Base-by-base conservation (phyloP, 78 protist genomes). In the Bodo saltans region DNA sequence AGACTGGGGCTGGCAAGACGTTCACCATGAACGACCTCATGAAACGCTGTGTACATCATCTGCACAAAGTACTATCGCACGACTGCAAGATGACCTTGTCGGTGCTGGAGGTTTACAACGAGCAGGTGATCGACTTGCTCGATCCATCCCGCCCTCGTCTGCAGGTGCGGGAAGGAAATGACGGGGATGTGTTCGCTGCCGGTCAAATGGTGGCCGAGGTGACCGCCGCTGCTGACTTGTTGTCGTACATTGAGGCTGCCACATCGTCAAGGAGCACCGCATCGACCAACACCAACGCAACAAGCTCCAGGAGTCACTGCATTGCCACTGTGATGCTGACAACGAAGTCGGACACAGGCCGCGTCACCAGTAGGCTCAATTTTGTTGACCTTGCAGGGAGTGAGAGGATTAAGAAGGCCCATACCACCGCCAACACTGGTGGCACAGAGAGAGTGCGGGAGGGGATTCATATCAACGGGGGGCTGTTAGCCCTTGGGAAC, bases 341-440 rank as follows among this genome's bases (percentile, higher is more conserved):
- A 26, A 4, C 30, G 30, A 3, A 4, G 30, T 3, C 37, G 30
- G 26, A 25, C 34, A 72, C n/a, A 23, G 75, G 75, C 39, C 75
- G 75, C 53, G 60, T 74, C 35, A 29, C 79, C 47, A 32, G 69
- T 26, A 4, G 25, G 33, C 30, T 85, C 33, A 8, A 92, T 53
- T 88, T 95, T 41, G 97, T 91, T 27, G 97, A 95, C 87, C 87
- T 95, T 37, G 98, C 96, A 34, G 96, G 98, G 29, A 88, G 92
- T 28, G 93, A 90, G 84, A 3, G 67, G 69, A 38, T 76, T 35
- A 67, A 76, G 38, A 91, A 93, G 88, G 91, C 98, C n/a, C 83
- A 76, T 32, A 89, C 90, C 0, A 70, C 80, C 12, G 95, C 94
- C 28, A 86, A 85, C 23, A 83, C 81, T 0, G 0, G 29, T 0